Evolutionary conservation across 129 eudicot species (phyloP).

Genomic region (Helichrysum umbraculigerum): DNA sequence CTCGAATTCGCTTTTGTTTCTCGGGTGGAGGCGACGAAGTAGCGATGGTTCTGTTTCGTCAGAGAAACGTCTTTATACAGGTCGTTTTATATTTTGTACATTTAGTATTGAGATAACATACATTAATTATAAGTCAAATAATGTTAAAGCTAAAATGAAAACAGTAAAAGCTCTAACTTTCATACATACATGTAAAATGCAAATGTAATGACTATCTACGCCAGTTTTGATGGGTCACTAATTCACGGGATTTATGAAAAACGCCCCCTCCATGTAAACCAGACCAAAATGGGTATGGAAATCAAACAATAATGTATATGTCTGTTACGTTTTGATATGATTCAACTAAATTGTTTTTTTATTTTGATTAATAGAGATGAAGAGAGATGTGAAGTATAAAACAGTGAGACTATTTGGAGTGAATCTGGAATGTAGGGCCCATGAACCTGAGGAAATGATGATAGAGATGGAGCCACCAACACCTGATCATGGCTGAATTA

Average conservation of each 20-base stretch:
- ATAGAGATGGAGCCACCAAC: slow-evolving; percentile 6
- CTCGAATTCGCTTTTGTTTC: slow-evolving; percentile 31
- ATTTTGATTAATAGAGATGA: background rate
- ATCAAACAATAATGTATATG: background rate
- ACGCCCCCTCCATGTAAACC: too few relatives aligned
- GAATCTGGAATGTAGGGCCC: slow-evolving; percentile 43
- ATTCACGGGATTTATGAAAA: too few relatives aligned
- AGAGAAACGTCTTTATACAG: slow-evolving; percentile 9
- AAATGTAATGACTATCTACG: too few relatives aligned
- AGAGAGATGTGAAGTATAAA: slow-evolving; percentile 27
- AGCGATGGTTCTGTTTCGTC: slow-evolving; percentile 14
- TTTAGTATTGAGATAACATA: too few relatives aligned
- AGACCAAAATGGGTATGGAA: too few relatives aligned
- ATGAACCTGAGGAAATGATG: slow-evolving; percentile 6
- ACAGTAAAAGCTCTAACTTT: too few relatives aligned
- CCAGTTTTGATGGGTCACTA: too few relatives aligned
- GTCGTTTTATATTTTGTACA: background rate
- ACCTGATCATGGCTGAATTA: slow-evolving; percentile 15
- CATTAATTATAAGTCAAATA: too few relatives aligned
- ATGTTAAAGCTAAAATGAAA: too few relatives aligned
- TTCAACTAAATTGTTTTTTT: background rate
- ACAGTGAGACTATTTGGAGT: slow-evolving; percentile 57
- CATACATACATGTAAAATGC: too few relatives aligned
- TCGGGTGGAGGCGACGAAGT: slow-evolving; percentile 49
- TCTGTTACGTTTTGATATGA: background rate